Evolutionary conservation across 1,284 basidiomycete species (phyloP), one percentile per base, ranked within the genome.

Genomic region (Moesziomyces aphidis): DNA sequence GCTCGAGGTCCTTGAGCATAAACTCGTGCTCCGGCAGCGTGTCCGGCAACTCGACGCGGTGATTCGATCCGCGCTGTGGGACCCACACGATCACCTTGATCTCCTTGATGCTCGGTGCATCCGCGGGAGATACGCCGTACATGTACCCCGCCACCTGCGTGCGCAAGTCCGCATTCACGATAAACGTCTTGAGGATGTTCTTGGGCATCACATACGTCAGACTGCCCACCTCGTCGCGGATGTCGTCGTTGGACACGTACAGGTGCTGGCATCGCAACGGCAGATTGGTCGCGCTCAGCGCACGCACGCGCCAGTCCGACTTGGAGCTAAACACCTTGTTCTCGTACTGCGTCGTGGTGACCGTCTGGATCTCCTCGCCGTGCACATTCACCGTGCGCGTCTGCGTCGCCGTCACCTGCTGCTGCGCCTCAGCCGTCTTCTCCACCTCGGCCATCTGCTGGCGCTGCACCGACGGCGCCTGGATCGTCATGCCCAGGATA

Each of bases 371-470:
- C 56, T 94, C 91, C 86, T 99, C 97, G 85, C 97, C 96, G 81
- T 96, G 94, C 61, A 98, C 91, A 85, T 99, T 99, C 63, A 95
- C 97, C 10, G 96, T 99, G 88, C 94, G 89, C 86, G 95, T 98
- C 86, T 98, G 95, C 42, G 97, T 88, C 23, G 97, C 96, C 5
- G 97, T 99, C 75, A 99, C 92, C 86, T 99, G 96, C 65, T 91
- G 90, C 73, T 95, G 93, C 0, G 95, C 95, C 85, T 97, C 95
- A 17, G 93, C 90, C 61, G 69, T 81, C 88, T 99, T 98, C 85
- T 99, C 97, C 61, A 99, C 88, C 86, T 99, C 97, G 17, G 96
- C 97, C 95, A 98, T 98, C 87, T 99, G 96, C 86, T 99, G 97
- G 54, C 97, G 91, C 85, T 99, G 97, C 50, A 88, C 87, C 26